Base-by-base conservation (phyloP, 768 basidiomycete genomes). In the Agrocybe chaxingu region DNA sequence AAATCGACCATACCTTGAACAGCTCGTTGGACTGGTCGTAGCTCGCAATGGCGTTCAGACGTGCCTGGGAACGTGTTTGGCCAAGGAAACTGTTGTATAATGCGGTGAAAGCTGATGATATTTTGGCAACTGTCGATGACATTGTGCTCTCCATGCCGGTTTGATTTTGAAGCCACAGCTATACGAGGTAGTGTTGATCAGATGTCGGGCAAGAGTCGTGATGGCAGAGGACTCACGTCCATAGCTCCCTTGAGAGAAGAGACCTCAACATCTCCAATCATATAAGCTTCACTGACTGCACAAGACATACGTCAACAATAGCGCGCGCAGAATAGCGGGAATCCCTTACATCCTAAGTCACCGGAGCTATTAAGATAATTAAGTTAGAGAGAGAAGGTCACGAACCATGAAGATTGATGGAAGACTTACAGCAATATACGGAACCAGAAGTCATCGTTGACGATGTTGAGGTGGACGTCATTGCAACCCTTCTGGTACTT, bases 11-110 rank as follows among this genome's bases (percentile, higher is more conserved):
- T 57, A 79, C 82, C 75, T 89, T 84, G 74, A 94, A 95, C 52
- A 94, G 77, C 54, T 86, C 84, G 61, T 96, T 96, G 13, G 90
- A 92, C 60, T 93, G 89, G 67, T 96, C 93, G 60, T 96, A 96
- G 66, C 90, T 92, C 2, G 90, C 87, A 50, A 85, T 86, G 11
- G 80, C 87, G 57, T 90, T 90, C 18, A 90, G 74, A n/a, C 86
- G 80, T 11, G 88, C 84, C 61, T 85, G 82, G 1, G 82, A 78
- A 40, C 74, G 80, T 4, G 86, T 85, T 62, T 90, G 88, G 9
- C 88, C 87, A 37, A 87, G 73, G 63, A 88, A 80, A 34, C 81
- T 81, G 62, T 87, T 89, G 54, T 82, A 84, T 43, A 84, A 50
- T n/a, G 78, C 76, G 30, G 84, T 81, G 48, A 84, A 65, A 10